A percentile compares a stretch with the other conserved stretches of the same genome.
These are phyloP conservation scores for Aspergillus pseudotamarii DNA, from an alignment of 2,329 filamentous ascomycete genomes.

Conservation along the genomic window DNA sequence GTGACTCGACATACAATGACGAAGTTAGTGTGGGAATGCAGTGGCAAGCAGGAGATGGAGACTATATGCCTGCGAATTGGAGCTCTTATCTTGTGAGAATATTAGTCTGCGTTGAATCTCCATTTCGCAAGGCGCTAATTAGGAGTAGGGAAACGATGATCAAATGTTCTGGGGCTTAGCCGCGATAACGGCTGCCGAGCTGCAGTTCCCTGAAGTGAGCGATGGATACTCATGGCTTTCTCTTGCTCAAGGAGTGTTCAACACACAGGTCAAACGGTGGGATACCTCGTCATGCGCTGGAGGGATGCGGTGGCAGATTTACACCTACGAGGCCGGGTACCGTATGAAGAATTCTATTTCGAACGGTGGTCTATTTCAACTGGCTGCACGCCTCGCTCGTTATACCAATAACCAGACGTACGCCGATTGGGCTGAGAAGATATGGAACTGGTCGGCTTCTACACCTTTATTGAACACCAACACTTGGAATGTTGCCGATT, in stretches of 20 bases:
- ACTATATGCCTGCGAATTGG: slow-evolving; percentile 43
- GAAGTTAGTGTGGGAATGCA: slow-evolving; percentile 50
- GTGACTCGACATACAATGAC: slow-evolving; percentile 65
- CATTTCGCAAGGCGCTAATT: neutral
- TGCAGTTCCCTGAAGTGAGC: slow-evolving; percentile 63
- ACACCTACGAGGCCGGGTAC: slow-evolving; percentile 73
- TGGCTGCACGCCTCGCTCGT: slow-evolving; percentile 73
- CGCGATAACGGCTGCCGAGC: slow-evolving; percentile 68
- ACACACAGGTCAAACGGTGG: slow-evolving; percentile 71
- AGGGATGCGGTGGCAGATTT: slow-evolving; percentile 82
- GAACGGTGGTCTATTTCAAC: slow-evolving; percentile 79
- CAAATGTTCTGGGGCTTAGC: slow-evolving; percentile 72
- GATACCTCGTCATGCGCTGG: slow-evolving; percentile 68
- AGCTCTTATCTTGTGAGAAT: slow-evolving; percentile 32
- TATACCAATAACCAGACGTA: slow-evolving; percentile 67
- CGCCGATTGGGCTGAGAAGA: slow-evolving; percentile 61
- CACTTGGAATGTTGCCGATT: slow-evolving; percentile 65
- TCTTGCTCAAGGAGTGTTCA: slow-evolving; percentile 71
- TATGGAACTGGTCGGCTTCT: slow-evolving; percentile 63
- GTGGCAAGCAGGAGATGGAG: slow-evolving; percentile 38
- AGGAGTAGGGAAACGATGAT: slow-evolving; percentile 64
- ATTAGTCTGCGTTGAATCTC: neutral
- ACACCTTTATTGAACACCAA: slow-evolving; percentile 63
- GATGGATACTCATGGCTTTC: slow-evolving; percentile 48
- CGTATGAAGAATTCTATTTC: slow-evolving; percentile 84